A percentile compares a stretch with the other conserved stretches of the same genome.
These are phyloP conservation scores for Chytriomyces sp. DNA, from an alignment of 192 early-diverging fungal genomes.

Conservation along the genomic window DNA sequence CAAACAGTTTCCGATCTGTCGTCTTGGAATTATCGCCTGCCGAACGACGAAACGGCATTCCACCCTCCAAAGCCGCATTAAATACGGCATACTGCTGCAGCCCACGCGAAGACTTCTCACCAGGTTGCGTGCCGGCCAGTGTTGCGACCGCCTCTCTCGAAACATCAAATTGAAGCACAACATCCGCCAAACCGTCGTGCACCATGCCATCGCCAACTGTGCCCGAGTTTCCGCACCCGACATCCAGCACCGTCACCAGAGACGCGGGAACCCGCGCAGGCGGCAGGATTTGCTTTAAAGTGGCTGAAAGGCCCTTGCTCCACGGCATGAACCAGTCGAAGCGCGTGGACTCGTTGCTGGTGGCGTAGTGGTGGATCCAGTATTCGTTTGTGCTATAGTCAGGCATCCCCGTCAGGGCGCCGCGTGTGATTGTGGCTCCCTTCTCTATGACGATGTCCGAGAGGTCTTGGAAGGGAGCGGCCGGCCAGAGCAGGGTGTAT, in stretches of 20 bases:
- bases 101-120: not conserved
- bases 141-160: constrained; percentile 3
- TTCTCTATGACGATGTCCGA: not conserved
- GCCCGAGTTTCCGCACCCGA: constrained; percentile 26
- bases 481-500: constrained; percentile 23
- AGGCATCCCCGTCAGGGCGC: constrained; percentile 27
- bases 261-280: not conserved
- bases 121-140: not conserved
- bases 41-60: not conserved
- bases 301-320: constrained; percentile 5
- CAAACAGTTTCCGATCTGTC: not conserved
- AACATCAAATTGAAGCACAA: constrained; percentile 20
- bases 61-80: not conserved
- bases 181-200: constrained; percentile 1
- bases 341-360: constrained; percentile 1
- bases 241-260: constrained; percentile 13
- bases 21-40: not conserved
- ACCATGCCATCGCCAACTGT: constrained; percentile 30
- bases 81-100: constrained; percentile 3
- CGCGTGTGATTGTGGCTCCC: constrained; percentile 9
- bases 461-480: not conserved
- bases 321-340: constrained; percentile 32
- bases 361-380: constrained; percentile 28
- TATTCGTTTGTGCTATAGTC: not conserved
- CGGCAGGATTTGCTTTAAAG: not conserved